Evolutionary conservation across 148 eudicot genomes (phyloP).

Genomic region (Silene uniflora): DNA sequence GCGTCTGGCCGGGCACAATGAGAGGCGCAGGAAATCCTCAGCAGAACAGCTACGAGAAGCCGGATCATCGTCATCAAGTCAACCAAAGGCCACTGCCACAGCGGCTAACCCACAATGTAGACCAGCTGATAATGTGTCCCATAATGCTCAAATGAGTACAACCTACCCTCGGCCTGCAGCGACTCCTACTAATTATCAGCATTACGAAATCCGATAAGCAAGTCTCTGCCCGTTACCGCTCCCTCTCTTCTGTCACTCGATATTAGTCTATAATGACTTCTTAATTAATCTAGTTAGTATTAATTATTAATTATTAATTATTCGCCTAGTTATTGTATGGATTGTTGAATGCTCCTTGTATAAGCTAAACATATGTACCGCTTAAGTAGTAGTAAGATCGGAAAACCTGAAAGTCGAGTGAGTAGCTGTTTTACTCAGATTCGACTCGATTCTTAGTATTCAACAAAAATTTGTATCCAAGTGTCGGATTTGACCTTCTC

Average conservation of each 20-base stretch:
- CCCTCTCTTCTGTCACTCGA: constrained; percentile 58
- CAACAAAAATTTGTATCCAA: too few species aligned
- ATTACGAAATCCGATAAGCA: constrained; percentile 25
- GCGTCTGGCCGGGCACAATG: constrained; percentile 40
- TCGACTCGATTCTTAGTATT: too few species aligned
- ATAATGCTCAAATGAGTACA: not conserved
- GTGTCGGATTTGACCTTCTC: too few species aligned
- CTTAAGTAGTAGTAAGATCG: too few species aligned
- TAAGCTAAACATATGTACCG: not conserved
- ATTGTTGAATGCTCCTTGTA: not conserved
- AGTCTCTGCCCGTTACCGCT: constrained; percentile 23
- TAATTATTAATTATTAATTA: too few species aligned
- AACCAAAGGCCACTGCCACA: not conserved
- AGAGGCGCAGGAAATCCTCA: constrained; percentile 34
- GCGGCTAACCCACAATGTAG: constrained; percentile 20
- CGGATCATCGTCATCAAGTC: constrained; percentile 20
- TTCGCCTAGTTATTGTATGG: not conserved
- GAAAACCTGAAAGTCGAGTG: too few species aligned
- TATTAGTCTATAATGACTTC: not conserved
- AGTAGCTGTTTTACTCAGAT: too few species aligned
- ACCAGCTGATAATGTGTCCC: constrained; percentile 19
- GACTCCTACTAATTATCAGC: constrained; percentile 17
- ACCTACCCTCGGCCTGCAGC: not conserved
- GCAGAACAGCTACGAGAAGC: constrained; percentile 25
- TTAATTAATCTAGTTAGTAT: constrained; percentile 1